Evolutionary conservation across 768 basidiomycete genomes (phyloP), one percentile per base, ranked within the genome.

Genomic region (Solioccasus polychromus): DNA sequence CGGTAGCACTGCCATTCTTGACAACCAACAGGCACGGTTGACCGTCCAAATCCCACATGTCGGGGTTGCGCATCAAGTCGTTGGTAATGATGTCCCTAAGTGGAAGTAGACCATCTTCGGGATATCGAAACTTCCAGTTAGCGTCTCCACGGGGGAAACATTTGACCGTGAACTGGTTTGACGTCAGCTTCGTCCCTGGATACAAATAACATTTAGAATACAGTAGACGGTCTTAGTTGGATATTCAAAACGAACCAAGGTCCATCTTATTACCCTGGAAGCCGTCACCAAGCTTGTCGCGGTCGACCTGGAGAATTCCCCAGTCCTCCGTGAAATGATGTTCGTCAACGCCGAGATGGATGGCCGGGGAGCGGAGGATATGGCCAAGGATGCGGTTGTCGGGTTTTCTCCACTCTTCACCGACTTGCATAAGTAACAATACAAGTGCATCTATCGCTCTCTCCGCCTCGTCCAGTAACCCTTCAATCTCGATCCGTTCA

Each of bases 281-380:
- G 14, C 30, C 30, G 30, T 31, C 30, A 31, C 30, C 30, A 15
- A 31, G 30, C 30, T 31, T 31, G 30, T 8, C 30, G 11, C 14
- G 7, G 30, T 31, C 30, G 30, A 31, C 64, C 45, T 54, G 39
- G 55, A 71, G 69, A n/a, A 42, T 51, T 17, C 42, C 53, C 66
- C 69, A 71, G 53, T 72, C 71, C 18, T 52, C 26, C 8, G 60
- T 69, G 45, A 58, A 71, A 10, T 39, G 40, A 44, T 65, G 28
- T 39, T 54, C 40, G 14, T 48, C 57, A 50, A 34, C 54, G 25
- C 41, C 39, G 55, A 61, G 61, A 26, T 26, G 44, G 53, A 70
- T 67, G 11, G 52, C 29, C 23, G 55, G 58, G 50, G 52, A 46
- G 30, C 30, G 30, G 58, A 67, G 61, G 45, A 68, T 37, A 35